Evolutionary conservation across 163 green algal genomes (phyloP), one percentile per base, ranked within the genome.

Genomic region (Trebouxiophyceae sp.): DNA sequence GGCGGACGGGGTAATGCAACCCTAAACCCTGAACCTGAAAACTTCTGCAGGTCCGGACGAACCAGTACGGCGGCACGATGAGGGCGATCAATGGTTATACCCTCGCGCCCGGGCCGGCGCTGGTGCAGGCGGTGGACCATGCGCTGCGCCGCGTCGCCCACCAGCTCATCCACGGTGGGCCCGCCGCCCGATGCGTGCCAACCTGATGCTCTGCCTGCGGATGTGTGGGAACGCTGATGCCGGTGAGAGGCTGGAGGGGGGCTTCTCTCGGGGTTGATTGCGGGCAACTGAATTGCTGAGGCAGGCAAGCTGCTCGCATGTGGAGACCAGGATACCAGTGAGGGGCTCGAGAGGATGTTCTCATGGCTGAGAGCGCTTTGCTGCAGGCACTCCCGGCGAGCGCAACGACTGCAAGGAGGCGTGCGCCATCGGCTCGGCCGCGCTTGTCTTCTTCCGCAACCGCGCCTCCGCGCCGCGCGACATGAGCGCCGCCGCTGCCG

Each of bases 381-480:
- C 12, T 57, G 50, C 75, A 63, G 71, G 76, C 22, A 55, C 63
- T 19, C 44, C 69, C 30, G 76, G 76, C 1, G 57, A 65, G 1
- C 62, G 39, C 31, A 57, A 70, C 1, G 54, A 58, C 7, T 61
- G 68, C 26, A 31, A 56, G 4, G 72, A 83, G 39, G 72, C 57
- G 31, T 55, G 45, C 20, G 76, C 76, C 1, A 57, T 83, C 16
- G 71, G 70, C 8, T 69, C 71, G 16, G 77, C 75, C 16, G 46
- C 71, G 31, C 67, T 84, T 20, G 68, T 68, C 4, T 84, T 78
- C 66, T 79, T 82, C 33, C 34, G 71, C 4, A 80, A 80, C 60
- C 65, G 75, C 4, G 74, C 73, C 0, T 75, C 66, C 20, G 68
- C 77, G 6, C 77, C 77, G 12, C 66, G 77, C 3, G 77, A 84